A percentile compares a stretch with the other conserved stretches of the same genome.
Conservation (phyloP, 2,329 filamentous ascomycete species). For the Fusarium ramigenum region DNA sequence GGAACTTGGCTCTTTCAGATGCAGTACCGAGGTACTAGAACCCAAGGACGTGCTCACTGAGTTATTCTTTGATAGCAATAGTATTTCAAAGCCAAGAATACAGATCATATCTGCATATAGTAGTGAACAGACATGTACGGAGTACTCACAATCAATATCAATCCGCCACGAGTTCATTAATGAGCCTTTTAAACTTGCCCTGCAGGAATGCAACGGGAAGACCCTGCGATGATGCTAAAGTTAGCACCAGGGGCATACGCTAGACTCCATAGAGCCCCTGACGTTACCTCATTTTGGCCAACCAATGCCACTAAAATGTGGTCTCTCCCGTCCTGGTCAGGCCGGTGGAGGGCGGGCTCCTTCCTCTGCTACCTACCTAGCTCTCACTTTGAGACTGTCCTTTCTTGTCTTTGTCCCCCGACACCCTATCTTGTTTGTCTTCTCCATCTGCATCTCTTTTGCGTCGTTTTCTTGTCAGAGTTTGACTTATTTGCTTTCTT, state of each 20-base stretch:
- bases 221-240: constrained; percentile 9
- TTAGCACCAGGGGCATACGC: constrained; percentile 7
- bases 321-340: constrained; percentile 5
- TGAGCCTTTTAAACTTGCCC: constrained; percentile 9
- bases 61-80: background rate
- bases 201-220: background rate
- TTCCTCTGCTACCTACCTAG: background rate
- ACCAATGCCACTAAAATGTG: constrained; percentile 20
- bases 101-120: background rate
- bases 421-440: background rate
- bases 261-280: constrained; percentile 16
- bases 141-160: background rate
- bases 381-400: constrained; percentile 12
- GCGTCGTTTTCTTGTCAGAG: background rate
- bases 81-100: background rate
- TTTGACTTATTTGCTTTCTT: background rate
- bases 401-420: constrained; percentile 4
- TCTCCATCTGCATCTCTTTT: background rate
- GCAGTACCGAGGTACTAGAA: background rate
- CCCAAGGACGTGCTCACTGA: background rate
- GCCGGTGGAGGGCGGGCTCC: constrained; percentile 2
- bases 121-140: background rate
- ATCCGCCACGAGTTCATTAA: background rate
- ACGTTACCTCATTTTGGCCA: constrained; percentile 3
- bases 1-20: background rate